Conservation (phyloP, 2,329 filamentous ascomycete genomes). For the Fusarium sp. region DNA sequence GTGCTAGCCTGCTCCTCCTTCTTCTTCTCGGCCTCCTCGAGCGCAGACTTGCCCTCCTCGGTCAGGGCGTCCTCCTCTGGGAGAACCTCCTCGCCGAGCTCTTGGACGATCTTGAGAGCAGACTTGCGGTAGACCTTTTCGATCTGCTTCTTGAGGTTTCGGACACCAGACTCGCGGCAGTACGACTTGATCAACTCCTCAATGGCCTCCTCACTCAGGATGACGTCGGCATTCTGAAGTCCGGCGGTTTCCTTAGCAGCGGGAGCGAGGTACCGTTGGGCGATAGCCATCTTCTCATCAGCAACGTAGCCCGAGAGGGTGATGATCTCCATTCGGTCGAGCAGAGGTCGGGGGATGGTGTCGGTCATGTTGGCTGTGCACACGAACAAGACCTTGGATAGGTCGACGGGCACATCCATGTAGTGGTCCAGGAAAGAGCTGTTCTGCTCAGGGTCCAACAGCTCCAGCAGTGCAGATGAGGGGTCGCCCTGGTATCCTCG, state of each 20-base stretch:
- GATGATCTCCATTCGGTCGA: conserved; percentile 98
- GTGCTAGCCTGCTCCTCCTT: conserved; percentile 67
- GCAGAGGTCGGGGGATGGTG: conserved; percentile 91
- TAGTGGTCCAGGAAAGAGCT: conserved; percentile 98
- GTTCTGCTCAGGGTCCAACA: conserved; percentile 97
- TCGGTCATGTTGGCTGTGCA: conserved; percentile 99
- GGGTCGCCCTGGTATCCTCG: conserved; percentile 97
- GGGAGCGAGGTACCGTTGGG: conserved; percentile 90
- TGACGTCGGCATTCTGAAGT: conserved; percentile 89
- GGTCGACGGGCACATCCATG: conserved; percentile 96
- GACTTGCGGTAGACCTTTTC: conserved; percentile 99
- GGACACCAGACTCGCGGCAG: conserved; percentile 95
- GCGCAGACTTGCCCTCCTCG: conserved; percentile 83
- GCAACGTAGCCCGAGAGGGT: conserved; percentile 95
- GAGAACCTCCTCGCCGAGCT: conserved; percentile 86
- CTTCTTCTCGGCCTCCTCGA: conserved; percentile 78
- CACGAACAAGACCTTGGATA: conserved; percentile 97
- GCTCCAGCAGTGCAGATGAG: conserved; percentile 90
- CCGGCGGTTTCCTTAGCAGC: conserved; percentile 95
- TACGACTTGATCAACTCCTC: conserved; percentile 99
- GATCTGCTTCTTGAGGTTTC: conserved; percentile 99
- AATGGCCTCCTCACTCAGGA: conserved; percentile 86
- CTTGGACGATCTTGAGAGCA: conserved; percentile 95
- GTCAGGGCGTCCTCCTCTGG: conserved; percentile 86
- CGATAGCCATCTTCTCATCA: conserved; percentile 99